Percentiles rank a stretch among this genome's conserved stretches.
phyloP scores from a whole-genome alignment of 768 basidiomycete species.

The Podaxis sp. region DNA sequence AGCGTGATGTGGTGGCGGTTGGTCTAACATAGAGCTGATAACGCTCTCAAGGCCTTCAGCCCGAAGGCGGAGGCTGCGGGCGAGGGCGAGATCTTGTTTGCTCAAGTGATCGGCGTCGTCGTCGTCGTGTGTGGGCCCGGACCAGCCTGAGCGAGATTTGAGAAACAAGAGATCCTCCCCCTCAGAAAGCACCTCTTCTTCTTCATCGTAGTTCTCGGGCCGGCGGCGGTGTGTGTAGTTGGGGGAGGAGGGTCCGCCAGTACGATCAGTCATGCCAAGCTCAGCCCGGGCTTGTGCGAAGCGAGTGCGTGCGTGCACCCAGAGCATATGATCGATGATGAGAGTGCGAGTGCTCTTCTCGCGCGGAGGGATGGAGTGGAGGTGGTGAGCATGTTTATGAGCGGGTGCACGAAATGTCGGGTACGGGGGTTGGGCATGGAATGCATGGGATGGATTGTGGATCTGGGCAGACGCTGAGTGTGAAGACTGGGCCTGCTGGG shows the following conservation, averaged over 20 bases:
- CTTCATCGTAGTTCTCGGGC: conserved; percentile 77
- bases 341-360: conserved; percentile 89
- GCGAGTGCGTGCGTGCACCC: conserved; percentile 64
- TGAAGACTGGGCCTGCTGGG: not conserved
- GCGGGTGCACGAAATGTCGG: conserved; percentile 66
- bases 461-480: not conserved
- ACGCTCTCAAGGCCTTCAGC: conserved; percentile 86
- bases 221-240: conserved; percentile 65
- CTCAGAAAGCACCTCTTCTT: conserved; percentile 64
- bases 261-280: conserved; percentile 82
- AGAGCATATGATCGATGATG: conserved; percentile 86
- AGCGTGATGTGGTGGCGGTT: conserved; percentile 66
- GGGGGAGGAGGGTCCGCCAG: conserved; percentile 62
- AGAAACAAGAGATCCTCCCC: conserved; percentile 57
- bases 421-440: conserved; percentile 16
- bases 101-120: conserved; percentile 60
- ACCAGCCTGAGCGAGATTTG: conserved; percentile 49
- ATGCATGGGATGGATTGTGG: conserved; percentile 4
- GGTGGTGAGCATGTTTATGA: conserved; percentile 85
- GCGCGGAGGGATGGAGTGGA: conserved; percentile 82
- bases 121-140: conserved; percentile 44
- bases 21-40: conserved; percentile 75
- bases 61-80: conserved; percentile 63
- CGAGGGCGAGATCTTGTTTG: conserved; percentile 61
- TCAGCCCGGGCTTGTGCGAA: conserved; percentile 85